Evolutionary conservation across 2,329 filamentous ascomycete genomes (phyloP), one percentile per base, ranked within the genome.

Genomic region (Fusarium subglutinans): DNA sequence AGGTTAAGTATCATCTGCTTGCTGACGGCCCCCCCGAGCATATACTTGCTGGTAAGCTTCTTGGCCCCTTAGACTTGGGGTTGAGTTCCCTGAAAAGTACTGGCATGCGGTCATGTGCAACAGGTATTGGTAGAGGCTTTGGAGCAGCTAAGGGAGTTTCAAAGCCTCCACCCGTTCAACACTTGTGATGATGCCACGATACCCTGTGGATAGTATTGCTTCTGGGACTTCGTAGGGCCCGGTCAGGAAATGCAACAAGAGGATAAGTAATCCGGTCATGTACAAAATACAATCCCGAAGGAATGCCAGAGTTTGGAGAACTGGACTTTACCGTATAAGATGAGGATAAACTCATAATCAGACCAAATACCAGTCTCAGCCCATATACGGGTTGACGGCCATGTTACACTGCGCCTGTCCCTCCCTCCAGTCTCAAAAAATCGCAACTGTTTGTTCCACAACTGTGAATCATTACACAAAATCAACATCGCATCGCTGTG

Each of bases 361-460:
- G 50, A 56, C 43, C 47, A 55, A 69, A 69, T 64, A 24, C 63
- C 55, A 74, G 50, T 47, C 58, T 61, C 55, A 45, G 43, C 50
- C 38, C 57, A 69, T 40, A 65, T 35, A 72, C 53, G 35, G 63
- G 47, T 68, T 45, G 68, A 55, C n/a, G 54, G 41, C 37, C 62
- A 58, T 60, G 71, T 74, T 62, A 69, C 72, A 70, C 65, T 24
- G 13, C 44, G 20, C 43, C 35, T 64, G 28, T 53, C 45, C 44
- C 37, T 55, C 38, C 50, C 58, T 62, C 35, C 59, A 70, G 58
- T 71, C 63, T 66, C 61, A 69, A 58, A 55, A 51, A 66, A 66
- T 69, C 60, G 63, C 37, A 44, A 54, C 35, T 69, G 43, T 61
- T 48, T 69, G 73, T 76, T 72, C 44, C 67, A 74, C 73, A 43